Conservation (phyloP, 2,329 filamentous ascomycete species). For the Arthrobotrys entomopaga region DNA sequence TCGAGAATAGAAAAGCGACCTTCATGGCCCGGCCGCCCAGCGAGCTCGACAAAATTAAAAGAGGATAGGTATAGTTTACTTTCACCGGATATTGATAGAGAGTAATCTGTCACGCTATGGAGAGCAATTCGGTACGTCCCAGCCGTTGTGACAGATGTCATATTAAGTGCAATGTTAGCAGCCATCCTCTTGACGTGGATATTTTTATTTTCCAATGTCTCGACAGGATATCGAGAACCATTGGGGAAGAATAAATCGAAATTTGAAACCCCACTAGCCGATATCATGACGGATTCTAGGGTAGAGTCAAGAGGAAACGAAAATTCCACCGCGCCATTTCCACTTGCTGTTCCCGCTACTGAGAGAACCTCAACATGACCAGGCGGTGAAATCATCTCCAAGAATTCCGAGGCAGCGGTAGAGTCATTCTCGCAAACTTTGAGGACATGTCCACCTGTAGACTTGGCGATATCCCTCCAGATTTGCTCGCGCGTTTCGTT, state of each 20-base stretch:
- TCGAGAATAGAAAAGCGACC: slow-evolving; percentile 34
- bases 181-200: slow-evolving; percentile 11
- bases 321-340: slow-evolving; percentile 11
- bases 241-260: slow-evolving; percentile 28
- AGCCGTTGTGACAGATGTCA: slow-evolving; percentile 3
- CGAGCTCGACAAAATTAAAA: slow-evolving; percentile 23
- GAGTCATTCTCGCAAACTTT: slow-evolving; percentile 21
- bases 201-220: neutral
- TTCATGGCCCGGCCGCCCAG: slow-evolving; percentile 30
- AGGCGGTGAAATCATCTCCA: slow-evolving; percentile 29
- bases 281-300: slow-evolving; percentile 28
- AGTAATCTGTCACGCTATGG: slow-evolving; percentile 4
- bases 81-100: slow-evolving; percentile 41
- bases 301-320: slow-evolving; percentile 34
- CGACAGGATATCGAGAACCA: slow-evolving; percentile 18
- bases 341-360: slow-evolving; percentile 6
- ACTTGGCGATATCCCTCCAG: slow-evolving; percentile 26
- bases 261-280: slow-evolving; percentile 27
- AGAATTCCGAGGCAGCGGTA: neutral
- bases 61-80: slow-evolving; percentile 19
- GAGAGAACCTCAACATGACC: slow-evolving; percentile 37
- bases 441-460: slow-evolving; percentile 31
- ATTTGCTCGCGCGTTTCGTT: neutral
- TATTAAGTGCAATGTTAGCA: slow-evolving; percentile 24
- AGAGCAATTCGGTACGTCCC: slow-evolving; percentile 31